Evolutionary conservation across 108 stramenopile genomes (phyloP).

Genomic region (Fistulifera pelliculosa): DNA sequence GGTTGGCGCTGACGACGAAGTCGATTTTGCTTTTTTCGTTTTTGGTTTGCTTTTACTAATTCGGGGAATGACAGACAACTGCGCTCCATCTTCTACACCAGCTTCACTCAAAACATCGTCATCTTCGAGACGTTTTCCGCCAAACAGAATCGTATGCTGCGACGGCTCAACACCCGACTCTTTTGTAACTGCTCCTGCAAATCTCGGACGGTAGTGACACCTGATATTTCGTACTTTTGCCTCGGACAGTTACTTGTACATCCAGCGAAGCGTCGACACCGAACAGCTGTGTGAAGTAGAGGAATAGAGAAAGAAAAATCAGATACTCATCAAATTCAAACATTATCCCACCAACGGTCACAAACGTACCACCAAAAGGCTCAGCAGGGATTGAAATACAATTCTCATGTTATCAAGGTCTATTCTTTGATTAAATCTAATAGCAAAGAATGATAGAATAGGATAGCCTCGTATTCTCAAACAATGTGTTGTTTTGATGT

Average conservation of each 20-base stretch:
- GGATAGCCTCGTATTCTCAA: too few species aligned
- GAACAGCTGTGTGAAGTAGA: not conserved
- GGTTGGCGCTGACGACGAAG: not conserved
- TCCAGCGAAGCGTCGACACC: conserved; percentile 2
- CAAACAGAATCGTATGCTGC: conserved; percentile 40
- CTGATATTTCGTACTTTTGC: conserved; percentile 50
- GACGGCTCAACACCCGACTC: conserved; percentile 28
- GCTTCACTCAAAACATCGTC: conserved; percentile 23
- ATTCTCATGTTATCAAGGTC: too few species aligned
- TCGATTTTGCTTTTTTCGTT: conserved; percentile 12
- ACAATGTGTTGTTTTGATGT: too few species aligned
- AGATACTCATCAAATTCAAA: not conserved
- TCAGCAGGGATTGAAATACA: too few species aligned
- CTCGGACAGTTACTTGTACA: conserved; percentile 39
- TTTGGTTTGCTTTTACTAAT: conserved; percentile 17
- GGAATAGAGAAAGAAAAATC: not conserved
- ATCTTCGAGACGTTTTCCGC: conserved; percentile 31
- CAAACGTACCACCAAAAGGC: too few species aligned
- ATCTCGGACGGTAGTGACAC: conserved; percentile 37
- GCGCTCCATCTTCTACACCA: conserved; percentile 42
- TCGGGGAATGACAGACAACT: conserved; percentile 45
- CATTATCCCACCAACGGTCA: not conserved
- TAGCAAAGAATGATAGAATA: too few species aligned
- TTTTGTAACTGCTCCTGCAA: conserved; percentile 26
- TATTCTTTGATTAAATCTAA: too few species aligned